Evolutionary conservation across 2,329 filamentous ascomycete species (phyloP).

Genomic region (Penicillium sp.): DNA sequence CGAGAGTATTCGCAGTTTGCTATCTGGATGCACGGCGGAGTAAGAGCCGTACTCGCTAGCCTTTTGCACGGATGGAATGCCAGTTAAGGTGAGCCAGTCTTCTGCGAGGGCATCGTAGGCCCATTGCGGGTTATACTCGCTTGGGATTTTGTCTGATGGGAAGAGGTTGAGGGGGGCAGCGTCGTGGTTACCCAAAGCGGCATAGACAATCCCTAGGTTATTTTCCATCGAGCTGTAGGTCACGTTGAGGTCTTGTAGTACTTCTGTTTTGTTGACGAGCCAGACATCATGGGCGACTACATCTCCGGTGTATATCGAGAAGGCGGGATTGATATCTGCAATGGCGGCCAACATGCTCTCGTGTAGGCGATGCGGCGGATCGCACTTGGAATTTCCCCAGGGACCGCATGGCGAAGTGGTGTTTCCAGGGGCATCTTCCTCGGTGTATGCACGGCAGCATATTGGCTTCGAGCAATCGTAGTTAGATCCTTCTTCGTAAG

Average conservation of each 20-base stretch:
- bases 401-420: constrained; percentile 55
- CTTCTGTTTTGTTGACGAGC: constrained; percentile 39
- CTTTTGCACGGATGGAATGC: constrained; percentile 36
- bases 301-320: constrained; percentile 65
- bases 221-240: constrained; percentile 55
- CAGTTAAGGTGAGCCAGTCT: constrained; percentile 56
- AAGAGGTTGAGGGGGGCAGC: constrained; percentile 58
- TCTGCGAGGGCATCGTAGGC: constrained; percentile 55
- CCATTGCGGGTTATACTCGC: constrained; percentile 53
- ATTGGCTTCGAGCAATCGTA: constrained; percentile 63
- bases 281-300: constrained; percentile 57
- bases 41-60: constrained; percentile 55
- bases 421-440: constrained; percentile 54
- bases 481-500: constrained; percentile 59
- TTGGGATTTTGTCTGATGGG: constrained; percentile 45
- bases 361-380: constrained; percentile 56
- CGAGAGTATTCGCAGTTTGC: constrained; percentile 61
- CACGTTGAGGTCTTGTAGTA: constrained; percentile 44
- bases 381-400: constrained; percentile 59
- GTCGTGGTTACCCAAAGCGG: constrained; percentile 63
- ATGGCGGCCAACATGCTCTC: constrained; percentile 56
- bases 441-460: constrained; percentile 60
- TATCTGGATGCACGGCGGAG: constrained; percentile 50
- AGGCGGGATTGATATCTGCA: constrained; percentile 50
- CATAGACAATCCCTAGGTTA: constrained; percentile 52